A percentile compares a stretch with the other conserved stretches of the same genome.
These are phyloP conservation scores for Senecio squalidus DNA, from an alignment of 140 eudicot species.

Conservation along the genomic window DNA sequence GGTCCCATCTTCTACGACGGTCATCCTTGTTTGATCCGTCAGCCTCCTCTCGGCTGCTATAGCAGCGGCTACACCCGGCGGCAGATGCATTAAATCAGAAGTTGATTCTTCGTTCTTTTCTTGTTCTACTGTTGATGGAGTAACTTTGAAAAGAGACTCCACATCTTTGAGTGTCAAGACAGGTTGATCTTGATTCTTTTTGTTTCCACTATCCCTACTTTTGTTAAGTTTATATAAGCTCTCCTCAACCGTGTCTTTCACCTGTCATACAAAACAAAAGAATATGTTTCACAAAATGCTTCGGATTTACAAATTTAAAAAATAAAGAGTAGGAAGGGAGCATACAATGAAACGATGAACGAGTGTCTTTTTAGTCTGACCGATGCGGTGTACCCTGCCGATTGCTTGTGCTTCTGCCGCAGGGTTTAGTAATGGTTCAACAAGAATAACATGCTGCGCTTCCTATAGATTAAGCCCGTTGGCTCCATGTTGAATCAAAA, in stretches of 20 bases:
- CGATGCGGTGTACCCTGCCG: slow-evolving; percentile 91
- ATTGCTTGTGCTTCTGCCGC: slow-evolving; percentile 99
- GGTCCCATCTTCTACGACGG: no score
- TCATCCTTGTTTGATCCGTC: slow-evolving; percentile 31
- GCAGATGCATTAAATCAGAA: slow-evolving; percentile 57
- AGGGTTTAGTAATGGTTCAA: slow-evolving; percentile 93
- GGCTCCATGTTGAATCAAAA: slow-evolving; percentile 89
- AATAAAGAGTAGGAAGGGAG: no score
- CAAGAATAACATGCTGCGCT: slow-evolving; percentile 96
- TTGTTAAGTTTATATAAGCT: slow-evolving; percentile 78
- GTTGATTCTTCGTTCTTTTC: slow-evolving; percentile 22
- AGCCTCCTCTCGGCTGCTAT: slow-evolving; percentile 87
- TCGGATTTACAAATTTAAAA: no score
- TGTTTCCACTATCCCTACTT: slow-evolving; percentile 66
- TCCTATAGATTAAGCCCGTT: slow-evolving; percentile 95
- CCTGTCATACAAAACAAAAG: slow-evolving; percentile 40
- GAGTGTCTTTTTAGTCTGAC: slow-evolving; percentile 70
- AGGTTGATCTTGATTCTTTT: slow-evolving; percentile 86
- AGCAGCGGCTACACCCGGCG: slow-evolving; percentile 86
- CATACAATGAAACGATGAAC: slow-evolving; percentile 94
- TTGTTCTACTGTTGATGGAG: slow-evolving; percentile 32
- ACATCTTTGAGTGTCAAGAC: slow-evolving; percentile 75
- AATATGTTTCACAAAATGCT: no score
- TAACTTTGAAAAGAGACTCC: slow-evolving; percentile 72
- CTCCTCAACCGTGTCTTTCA: slow-evolving; percentile 92